Base-by-base conservation (phyloP, 495 filamentous ascomycete genomes). In the Lasiosphaeria ovina region DNA sequence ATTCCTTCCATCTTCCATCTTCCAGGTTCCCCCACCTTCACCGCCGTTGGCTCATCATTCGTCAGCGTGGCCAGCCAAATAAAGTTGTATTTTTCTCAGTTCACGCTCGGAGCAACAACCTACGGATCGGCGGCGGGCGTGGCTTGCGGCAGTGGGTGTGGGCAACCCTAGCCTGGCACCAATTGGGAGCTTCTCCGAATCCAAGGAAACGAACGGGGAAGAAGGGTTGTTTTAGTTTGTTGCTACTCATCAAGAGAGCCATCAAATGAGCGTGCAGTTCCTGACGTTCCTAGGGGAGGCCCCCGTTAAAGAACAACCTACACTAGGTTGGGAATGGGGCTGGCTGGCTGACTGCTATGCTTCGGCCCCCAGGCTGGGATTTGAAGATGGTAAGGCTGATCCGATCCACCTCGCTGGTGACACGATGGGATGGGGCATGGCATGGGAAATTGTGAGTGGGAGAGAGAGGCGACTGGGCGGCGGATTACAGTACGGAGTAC, bases 181-280 rank as follows among this genome's bases (percentile, higher is more conserved):
- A 47, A 47, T 47, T 47, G 5, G 44, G 12, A 47, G 16, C 8
- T 47, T 47, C 44, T 47, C 44, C 44, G 44, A 47, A 11, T 11
- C 12, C 12, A n/a, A 47, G 16, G 44, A n/a, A 47, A 47, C 16
- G 12, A 47, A 47, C 4, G 44, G 16, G 44, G 16, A 47, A 47
- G 12, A 24, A 24, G 44, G 44, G 44, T 12, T 42, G 44, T 5
- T n/a, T 14, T 47, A n/a, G 44, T 11, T n/a, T 47, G 44, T 24
- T 24, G 24, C 24, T 24, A 24, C 1, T 24, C 2, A 24, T 11
- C 8, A n/a, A 47, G 44, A 11, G 11, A n/a, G 5, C 5, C 12
- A 47, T n/a, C 44, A 47, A 47, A 47, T 47, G 44, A 47, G 44
- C 7, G 44, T 14, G 44, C 44, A 14, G 44, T 47, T 47, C 44